Evolutionary conservation across 2,329 filamentous ascomycete genomes (phyloP), one percentile per base, ranked within the genome.

Genomic region (Exophiala spinifera): DNA sequence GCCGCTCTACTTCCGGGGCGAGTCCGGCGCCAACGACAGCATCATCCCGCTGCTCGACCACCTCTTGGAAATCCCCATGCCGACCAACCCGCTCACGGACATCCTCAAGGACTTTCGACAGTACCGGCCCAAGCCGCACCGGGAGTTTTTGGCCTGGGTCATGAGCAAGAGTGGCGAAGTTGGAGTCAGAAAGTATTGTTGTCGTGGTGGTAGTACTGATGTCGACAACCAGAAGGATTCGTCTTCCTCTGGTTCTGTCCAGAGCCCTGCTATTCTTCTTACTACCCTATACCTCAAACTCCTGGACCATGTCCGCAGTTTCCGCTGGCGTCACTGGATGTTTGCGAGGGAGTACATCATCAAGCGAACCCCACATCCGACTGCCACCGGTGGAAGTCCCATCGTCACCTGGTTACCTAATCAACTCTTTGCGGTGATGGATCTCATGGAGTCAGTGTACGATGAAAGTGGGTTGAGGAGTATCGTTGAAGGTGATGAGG

Each of bases 41-140:
- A 96, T 97, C 79, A 86, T 95, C 51, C 91, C 92, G 2, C 82
- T 96, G 3, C 84, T 92, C 66, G 92, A 96, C 71, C 91, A 92
- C 69, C 79, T 96, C 48, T 80, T 94, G 53, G 82, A 94, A 69
- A 85, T 96, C 42, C 79, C 84, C 59, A 95, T 96, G 90, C 92
- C 92, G 1, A 76, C 84, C 50, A 96, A 91, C 3, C 92, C 92
- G 0, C 82, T 96, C 43, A 96, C 91, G 0, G 84, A 87, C 52
- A 96, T 96, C 68, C 80, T 96, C 17, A 78, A 84, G 61, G 92
- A 96, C 70, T 97, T 97, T 77, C 83, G 91, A 59, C 80, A 87
- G 67, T 96, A 96, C 72, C 82, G 92, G 0, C 92, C 92, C 2
- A 88, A 87, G 50, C 92, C 95, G 65, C 92, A 97, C 70, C 85